Base-by-base conservation (phyloP, 2,329 filamentous ascomycete species). In the Aspergillus floridensis region DNA sequence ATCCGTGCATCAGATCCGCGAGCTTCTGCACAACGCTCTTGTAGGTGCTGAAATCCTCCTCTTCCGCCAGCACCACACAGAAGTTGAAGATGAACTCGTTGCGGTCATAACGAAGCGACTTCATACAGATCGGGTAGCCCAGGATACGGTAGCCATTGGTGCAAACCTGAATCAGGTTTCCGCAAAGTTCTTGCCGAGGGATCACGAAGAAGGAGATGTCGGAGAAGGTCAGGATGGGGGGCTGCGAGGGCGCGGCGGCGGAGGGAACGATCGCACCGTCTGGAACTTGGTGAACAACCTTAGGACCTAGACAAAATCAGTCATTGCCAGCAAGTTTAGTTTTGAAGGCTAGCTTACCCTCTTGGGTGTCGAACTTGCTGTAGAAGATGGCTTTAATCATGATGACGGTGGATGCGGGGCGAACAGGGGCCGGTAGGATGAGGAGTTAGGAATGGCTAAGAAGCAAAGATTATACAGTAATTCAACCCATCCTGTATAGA, bases 31-130 rank as follows among this genome's bases (percentile, higher is more conserved):
- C 92, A 32, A 98, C 90, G 64, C 88, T 88, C 75, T 93, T 91
- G 74, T 92, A 96, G 35, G 88, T 89, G 52, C 85, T 85, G 73
- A 90, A 90, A 70, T 96, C 90, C 14, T 83, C 80, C 35, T 84
- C 80, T 58, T 87, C 84, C 53, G 89, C 85, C 53, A 96, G 82
- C 29, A 96, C 89, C 49, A 98, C 81, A 60, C 92, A 92, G 72
- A 98, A 96, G 76, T 98, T 98, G 85, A 98, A 99, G 72, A 97
- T 96, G 81, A 97, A 98, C 76, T 96, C 91, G 77, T 96, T 96
- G 59, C 95, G 88, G 70, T 89, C 86, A 72, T 98, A 96, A 66
- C 89, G 88, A 57, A 87, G 84, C 64, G 92, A 86, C 54, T 89
- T 86, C 71, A 98, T 91, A 72, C 92, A 93, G 56, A 98, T 89